Conservation (phyloP, 2,329 filamentous ascomycete species). For the Clarireedia hainanense region DNA sequence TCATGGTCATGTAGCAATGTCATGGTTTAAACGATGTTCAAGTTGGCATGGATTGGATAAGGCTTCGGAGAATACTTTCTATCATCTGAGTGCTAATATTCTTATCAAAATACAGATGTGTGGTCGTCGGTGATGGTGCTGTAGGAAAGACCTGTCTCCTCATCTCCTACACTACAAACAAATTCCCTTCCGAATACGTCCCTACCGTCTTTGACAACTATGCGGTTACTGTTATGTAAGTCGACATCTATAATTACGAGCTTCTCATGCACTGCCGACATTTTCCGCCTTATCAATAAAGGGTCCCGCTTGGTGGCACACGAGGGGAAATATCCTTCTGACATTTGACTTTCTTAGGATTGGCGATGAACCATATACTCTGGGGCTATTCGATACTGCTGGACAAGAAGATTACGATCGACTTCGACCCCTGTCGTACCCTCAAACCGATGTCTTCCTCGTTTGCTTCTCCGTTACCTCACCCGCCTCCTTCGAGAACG, state of each 20-base stretch:
- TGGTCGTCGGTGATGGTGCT: slow-evolving; percentile 98
- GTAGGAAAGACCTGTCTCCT: slow-evolving; percentile 98
- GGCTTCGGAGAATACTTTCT: not conserved
- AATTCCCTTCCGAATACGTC: slow-evolving; percentile 99
- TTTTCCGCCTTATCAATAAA: not conserved
- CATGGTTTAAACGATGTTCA: not conserved
- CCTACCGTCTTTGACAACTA: slow-evolving; percentile 99
- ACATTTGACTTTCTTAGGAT: slow-evolving; percentile 56
- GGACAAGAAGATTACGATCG: slow-evolving; percentile 99
- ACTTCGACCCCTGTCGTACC: slow-evolving; percentile 91
- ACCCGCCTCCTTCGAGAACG: slow-evolving; percentile 97
- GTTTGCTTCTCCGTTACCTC: slow-evolving; percentile 98
- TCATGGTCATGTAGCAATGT: not conserved
- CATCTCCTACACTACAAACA: slow-evolving; percentile 99
- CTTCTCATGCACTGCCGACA: not conserved
- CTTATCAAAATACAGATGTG: slow-evolving; percentile 58
- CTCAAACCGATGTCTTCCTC: slow-evolving; percentile 96
- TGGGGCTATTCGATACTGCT: slow-evolving; percentile 96
- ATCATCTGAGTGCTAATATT: not conserved
- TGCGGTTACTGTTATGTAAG: slow-evolving; percentile 98
- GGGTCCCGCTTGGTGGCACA: not conserved
- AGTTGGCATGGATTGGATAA: not conserved
- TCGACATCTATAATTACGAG: slow-evolving; percentile 23
- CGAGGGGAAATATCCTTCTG: slow-evolving; percentile 5
- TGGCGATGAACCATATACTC: slow-evolving; percentile 94